Evolutionary conservation across 805 yeast species (phyloP).

Genomic region (Teunomyces tritomae): DNA sequence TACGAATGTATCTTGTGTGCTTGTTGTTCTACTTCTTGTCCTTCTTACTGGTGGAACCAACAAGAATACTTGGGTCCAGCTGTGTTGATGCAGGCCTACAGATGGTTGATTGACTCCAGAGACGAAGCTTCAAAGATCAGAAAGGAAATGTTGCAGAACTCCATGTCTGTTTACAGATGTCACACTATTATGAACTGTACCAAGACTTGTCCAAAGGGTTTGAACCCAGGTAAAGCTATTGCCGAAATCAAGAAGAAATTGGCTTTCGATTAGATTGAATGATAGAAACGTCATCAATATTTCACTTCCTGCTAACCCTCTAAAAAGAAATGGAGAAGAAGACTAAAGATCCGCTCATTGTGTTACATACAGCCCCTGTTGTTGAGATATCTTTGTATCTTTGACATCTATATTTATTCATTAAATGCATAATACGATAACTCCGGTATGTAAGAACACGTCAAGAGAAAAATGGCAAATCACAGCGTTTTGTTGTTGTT

Average conservation of each 20-base stretch:
- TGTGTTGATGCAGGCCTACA: conserved; percentile 97
- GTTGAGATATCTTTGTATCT: conserved; percentile 3
- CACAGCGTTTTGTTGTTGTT: not conserved
- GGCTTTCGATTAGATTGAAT: conserved; percentile 58
- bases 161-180: conserved; percentile 97
- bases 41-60: conserved; percentile 99
- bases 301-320: not conserved
- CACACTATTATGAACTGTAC: conserved; percentile 99
- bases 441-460: not conserved
- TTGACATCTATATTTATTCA: conserved; percentile 3
- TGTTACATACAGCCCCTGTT: not conserved
- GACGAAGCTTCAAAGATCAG: conserved; percentile 84
- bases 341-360: not conserved
- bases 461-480: not conserved
- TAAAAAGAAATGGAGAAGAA: not conserved
- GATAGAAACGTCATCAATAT: not conserved
- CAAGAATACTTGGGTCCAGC: conserved; percentile 99
- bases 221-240: conserved; percentile 96
- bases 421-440: conserved; percentile 4
- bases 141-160: conserved; percentile 88
- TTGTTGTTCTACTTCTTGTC: conserved; percentile 98
- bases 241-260: conserved; percentile 94
- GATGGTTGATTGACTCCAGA: conserved; percentile 98
- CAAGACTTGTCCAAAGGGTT: conserved; percentile 96
- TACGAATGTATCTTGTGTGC: conserved; percentile 98